Percentiles rank a stretch among this genome's conserved stretches.
Evolutionary conservation across 257 asterid species (phyloP).

Genomic region (Ajuga chamaepitys): DNA sequence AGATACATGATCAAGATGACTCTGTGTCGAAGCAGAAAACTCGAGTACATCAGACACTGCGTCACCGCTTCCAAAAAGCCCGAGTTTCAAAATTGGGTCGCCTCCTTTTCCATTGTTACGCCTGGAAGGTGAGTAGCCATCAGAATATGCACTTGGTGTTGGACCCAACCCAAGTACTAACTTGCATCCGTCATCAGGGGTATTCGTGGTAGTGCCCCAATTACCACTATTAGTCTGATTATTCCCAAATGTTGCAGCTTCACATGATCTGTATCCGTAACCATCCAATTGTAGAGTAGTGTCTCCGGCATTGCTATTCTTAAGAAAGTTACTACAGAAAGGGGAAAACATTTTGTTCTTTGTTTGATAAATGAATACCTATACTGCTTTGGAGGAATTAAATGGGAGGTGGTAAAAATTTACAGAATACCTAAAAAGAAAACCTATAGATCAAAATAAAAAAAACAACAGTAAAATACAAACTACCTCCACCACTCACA

Average conservation of each 20-base stretch:
- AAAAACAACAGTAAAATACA: constrained; percentile 23
- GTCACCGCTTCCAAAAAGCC: constrained; percentile 51
- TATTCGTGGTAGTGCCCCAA: constrained; percentile 22
- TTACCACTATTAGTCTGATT: constrained; percentile 23
- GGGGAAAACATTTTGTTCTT: constrained; percentile 30
- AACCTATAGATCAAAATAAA: constrained; percentile 30
- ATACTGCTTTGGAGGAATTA: constrained; percentile 16
- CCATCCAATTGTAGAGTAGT: constrained; percentile 67
- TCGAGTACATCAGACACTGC: constrained; percentile 36
- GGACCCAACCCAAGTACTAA: constrained; percentile 93
- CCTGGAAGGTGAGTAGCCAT: constrained; percentile 29
- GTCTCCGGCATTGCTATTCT: constrained; percentile 37
- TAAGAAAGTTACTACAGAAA: constrained; percentile 29
- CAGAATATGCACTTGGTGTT: constrained; percentile 58
- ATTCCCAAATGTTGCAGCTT: constrained; percentile 25
- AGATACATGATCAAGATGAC: constrained; percentile 25
- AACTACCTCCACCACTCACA: constrained; percentile 73
- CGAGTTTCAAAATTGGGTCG: constrained; percentile 58
- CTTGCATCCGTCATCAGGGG: constrained; percentile 70
- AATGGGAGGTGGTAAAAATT: constrained; percentile 6
- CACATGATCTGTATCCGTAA: constrained; percentile 54
- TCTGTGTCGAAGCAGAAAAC: constrained; percentile 38
- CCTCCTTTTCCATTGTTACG: constrained; percentile 36
- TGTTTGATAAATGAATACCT: constrained; percentile 24
- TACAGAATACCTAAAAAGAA: constrained; percentile 21